Percentiles rank a stretch among this genome's conserved stretches.
These are phyloP conservation scores for Boletus rubropictus DNA, from an alignment of 768 basidiomycete genomes.

Conservation along the genomic window DNA sequence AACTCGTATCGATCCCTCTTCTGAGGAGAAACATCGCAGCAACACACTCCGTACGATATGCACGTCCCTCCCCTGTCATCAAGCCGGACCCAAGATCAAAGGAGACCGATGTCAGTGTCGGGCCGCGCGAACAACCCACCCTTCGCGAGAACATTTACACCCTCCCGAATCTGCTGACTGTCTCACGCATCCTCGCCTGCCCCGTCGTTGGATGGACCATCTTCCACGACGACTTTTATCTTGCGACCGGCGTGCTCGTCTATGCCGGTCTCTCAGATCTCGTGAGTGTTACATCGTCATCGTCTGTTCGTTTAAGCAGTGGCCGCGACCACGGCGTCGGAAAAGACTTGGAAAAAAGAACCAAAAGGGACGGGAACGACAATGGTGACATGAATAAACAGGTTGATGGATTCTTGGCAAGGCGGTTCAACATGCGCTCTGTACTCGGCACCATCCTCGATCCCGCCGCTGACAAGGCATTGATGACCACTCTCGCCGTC, in stretches of 20 bases:
- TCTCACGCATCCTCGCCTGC: conserved; percentile 82
- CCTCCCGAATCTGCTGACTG: conserved; percentile 82
- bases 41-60: conserved; percentile 10
- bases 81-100: conserved; percentile 2
- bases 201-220: conserved; percentile 92
- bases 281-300: conserved; percentile 45
- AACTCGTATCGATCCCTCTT: neutral
- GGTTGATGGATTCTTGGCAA: conserved; percentile 89
- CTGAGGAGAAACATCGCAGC: conserved; percentile 10
- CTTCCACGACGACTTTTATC: conserved; percentile 67
- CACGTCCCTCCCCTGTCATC: conserved; percentile 8
- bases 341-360: no score
- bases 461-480: conserved; percentile 92
- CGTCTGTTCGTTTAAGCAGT: neutral
- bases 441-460: conserved; percentile 96
- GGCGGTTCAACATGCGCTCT: conserved; percentile 78
- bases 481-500: conserved; percentile 91
- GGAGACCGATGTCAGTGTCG: conserved; percentile 1
- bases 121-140: conserved; percentile 25
- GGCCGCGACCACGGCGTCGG: neutral
- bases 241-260: conserved; percentile 78
- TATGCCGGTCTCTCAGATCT: conserved; percentile 92
- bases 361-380: neutral
- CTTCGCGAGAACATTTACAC: conserved; percentile 89
- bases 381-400: conserved; percentile 27